Base-by-base conservation (phyloP, 2,329 filamentous ascomycete genomes). In the Beauveria brongniartii region DNA sequence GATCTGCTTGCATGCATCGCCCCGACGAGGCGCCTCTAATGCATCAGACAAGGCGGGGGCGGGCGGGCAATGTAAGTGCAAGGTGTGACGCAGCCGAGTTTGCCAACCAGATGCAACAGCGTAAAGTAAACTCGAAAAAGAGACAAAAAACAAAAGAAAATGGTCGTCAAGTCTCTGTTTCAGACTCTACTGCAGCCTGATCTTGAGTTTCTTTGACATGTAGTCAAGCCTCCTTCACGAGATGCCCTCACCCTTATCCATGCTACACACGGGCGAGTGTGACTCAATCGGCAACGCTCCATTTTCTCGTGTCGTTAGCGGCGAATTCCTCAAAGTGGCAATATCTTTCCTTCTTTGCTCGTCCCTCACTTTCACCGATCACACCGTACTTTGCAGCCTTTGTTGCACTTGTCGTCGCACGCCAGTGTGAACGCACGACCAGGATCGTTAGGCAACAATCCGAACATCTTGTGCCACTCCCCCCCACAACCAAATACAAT, bases 251-350 rank as follows among this genome's bases (percentile, higher is more conserved):
- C 18, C n/a, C 1, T 40, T 5, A 46, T 56, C 41, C 26, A 28
- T n/a, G 41, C 54, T 50, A 30, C 34, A 30, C 34, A 22, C 22
- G 20, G n/a, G 18, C 12, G 14, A 26, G 41, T 43, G 54, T 55
- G 53, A 55, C 53, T 55, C 53, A 55, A 55, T 55, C 53, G 53
- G 53, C 53, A 55, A 34, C 41, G 5, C 9, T 18, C n/a, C 53
- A 18, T 20, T 22, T 22, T 24, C 9, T 34, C 9, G 18, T 37
- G 5, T 14, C 22, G 3, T 37, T 34, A 14, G 26, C 6, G 48
- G 48, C 28, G 18, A 37, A 20, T 52, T 37, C n/a, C 18, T 37
- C 6, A 16, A 34, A 37, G 18, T 4, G 28, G 28, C 18, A 3
- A 28, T 22, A 37, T 37, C 34, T 14, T 34, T 14, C 30, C 30